A percentile compares a stretch with the other conserved stretches of the same genome.
These are phyloP conservation scores for Nannochloropsis salina DNA, from an alignment of 108 stramenopile species.

Conservation along the genomic window DNA sequence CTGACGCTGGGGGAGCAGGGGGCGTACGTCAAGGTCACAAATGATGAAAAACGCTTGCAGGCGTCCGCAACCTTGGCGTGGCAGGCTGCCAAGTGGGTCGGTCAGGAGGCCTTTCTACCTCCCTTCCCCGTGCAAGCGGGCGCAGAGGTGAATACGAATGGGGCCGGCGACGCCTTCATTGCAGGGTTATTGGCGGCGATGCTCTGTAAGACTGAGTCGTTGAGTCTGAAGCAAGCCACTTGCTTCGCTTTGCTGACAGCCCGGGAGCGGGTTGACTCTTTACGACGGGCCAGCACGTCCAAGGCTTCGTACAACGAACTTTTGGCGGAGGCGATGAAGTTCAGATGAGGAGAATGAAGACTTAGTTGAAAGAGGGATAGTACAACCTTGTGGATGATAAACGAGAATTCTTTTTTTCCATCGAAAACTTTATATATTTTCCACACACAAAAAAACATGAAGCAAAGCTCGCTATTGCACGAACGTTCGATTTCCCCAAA, in stretches of 20 bases:
- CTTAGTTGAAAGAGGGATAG: too few relatives aligned
- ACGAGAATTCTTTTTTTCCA: too few relatives aligned
- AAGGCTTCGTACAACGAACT: conserved; percentile 10
- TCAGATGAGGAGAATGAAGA: background rate
- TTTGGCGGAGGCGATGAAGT: background rate
- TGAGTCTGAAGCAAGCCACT: background rate
- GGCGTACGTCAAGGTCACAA: conserved; percentile 38
- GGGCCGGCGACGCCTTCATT: conserved; percentile 45
- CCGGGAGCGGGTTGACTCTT: conserved; percentile 4
- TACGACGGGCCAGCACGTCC: background rate
- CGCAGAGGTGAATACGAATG: conserved; percentile 38
- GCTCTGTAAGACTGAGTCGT: conserved; percentile 9
- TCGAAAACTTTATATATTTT: too few relatives aligned
- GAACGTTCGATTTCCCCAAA: too few relatives aligned
- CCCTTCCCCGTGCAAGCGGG: conserved; percentile 28
- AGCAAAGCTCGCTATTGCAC: too few relatives aligned
- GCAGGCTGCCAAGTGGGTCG: conserved; percentile 39
- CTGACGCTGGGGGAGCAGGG: conserved; percentile 40
- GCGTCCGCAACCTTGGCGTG: conserved; percentile 29
- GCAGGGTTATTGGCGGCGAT: conserved; percentile 33
- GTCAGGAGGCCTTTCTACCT: conserved; percentile 23
- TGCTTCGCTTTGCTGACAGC: background rate
- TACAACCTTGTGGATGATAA: too few relatives aligned
- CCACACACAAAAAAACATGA: too few relatives aligned
- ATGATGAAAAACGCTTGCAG: conserved; percentile 23